phyloP scores from a whole-genome alignment of 345 rosid species.

The Rhizophora apiculata region DNA sequence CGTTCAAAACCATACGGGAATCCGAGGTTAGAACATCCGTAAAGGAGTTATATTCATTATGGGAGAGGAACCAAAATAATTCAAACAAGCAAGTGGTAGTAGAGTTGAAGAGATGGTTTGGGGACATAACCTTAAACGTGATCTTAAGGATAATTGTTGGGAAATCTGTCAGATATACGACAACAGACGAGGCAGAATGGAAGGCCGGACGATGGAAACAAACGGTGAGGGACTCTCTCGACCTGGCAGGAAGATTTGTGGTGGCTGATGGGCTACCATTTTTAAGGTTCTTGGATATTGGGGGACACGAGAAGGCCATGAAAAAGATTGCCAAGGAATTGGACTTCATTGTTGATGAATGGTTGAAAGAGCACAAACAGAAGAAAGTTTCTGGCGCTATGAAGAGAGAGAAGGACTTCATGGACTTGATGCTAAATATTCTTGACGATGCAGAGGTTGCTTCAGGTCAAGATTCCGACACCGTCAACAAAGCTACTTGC shows the following conservation, averaged over 20 bases:
- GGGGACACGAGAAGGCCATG: too few relatives aligned
- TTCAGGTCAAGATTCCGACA: too few relatives aligned
- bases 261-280: constrained; percentile 31
- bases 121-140: constrained; percentile 13
- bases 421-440: too few relatives aligned
- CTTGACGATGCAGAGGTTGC: too few relatives aligned
- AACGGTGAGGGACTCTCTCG: constrained; percentile 7
- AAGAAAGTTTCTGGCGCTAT: too few relatives aligned
- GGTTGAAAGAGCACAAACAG: too few relatives aligned
- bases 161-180: neutral
- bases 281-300: too few relatives aligned
- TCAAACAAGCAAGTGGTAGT: neutral
- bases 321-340: too few relatives aligned
- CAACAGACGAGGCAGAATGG: neutral
- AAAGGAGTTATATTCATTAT: constrained; percentile 6
- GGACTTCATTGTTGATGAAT: too few relatives aligned
- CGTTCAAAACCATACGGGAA: constrained; percentile 15
- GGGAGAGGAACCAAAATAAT: neutral
- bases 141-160: constrained; percentile 11
- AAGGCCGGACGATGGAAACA: neutral
- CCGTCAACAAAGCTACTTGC: too few relatives aligned
- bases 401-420: too few relatives aligned
- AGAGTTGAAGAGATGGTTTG: constrained; percentile 18
- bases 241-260: constrained; percentile 19
- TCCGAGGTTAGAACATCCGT: constrained; percentile 13